Evolutionary conservation across 2,329 filamentous ascomycete genomes (phyloP), one percentile per base, ranked within the genome.

Genomic region (Alternaria ethzedia): DNA sequence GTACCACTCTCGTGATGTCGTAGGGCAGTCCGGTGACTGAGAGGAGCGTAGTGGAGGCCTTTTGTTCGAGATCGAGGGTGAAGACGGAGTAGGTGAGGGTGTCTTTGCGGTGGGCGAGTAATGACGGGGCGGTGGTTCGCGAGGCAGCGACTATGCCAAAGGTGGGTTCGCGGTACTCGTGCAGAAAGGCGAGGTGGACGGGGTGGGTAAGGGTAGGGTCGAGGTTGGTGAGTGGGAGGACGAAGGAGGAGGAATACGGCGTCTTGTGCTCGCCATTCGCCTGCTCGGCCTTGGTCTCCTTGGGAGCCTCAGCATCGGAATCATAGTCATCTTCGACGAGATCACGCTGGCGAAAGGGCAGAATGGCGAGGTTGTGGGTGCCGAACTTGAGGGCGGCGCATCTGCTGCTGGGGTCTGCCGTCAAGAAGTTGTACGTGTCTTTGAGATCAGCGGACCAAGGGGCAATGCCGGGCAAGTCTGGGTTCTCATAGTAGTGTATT

Each of bases 401-500:
- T 82, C 95, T 88, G 82, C 93, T 97, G 71, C 91, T 91, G 2
- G 96, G 95, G 75, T 99, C 96, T 63, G 95, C 92, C 54, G 91
- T 91, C 73, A 99, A 84, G 73, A 92, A 91, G 79, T 91, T 97
- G 79, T 89, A 87, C 77, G 91, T 93, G 66, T 91, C 88, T 77
- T 88, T 89, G 74, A 96, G 83, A 59, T 91, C 87, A 56, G 91
- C 87, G 54, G 91, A 89, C 91, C 94, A 97, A 0, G 95, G 94
- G 66, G 89, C 91, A 71, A 75, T 73, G 57, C 91, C 89, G 69
- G 91, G 89, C 65, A 95, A 84, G 77, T 97, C 94, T 76, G 97
- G 94, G 78, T 96, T 92, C 80, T 99, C 96, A 82, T 98, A 99
- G 85, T 94, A 98, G 83, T 99, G 96, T 74, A 99, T 95, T 55